Evolutionary conservation across 1,284 basidiomycete species (phyloP), one percentile per base, ranked within the genome.

Genomic region (Melampsora abietis-canadensis): DNA sequence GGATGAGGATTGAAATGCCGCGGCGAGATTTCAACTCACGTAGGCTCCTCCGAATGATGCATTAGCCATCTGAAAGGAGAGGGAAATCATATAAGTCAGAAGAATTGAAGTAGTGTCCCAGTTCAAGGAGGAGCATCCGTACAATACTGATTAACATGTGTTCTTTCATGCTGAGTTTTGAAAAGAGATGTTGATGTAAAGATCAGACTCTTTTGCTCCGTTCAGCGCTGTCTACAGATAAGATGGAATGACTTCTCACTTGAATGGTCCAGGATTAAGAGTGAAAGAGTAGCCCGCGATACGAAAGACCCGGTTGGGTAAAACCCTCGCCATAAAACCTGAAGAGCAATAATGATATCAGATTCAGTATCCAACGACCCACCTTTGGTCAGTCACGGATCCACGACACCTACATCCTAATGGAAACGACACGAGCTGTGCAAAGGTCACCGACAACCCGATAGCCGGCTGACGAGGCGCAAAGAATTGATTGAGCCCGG

Each of bases 61-160:
- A 34, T 73, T 73, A 48, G 70, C 70, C 70, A 73, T 73, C 70
- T 73, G 27, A 4, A 37, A 40, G 19, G 4, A 17, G 31, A 48
- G 4, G 27, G 2, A 57, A 69, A 30, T 1, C 12, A 27, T 4
- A 47, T 27, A 44, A 61, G 19, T 27, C 34, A 47, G 24, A 24
- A 21, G n/a, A 12, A 19, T 15, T 30, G 27, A 70, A 21, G 10
- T 46, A 7, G 8, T 0, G n/a, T 48, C 21, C 15, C 30, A 31
- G 10, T 47, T 48, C 34, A 7, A 21, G n/a, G 54, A n/a, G 12
- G 5, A 0, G 44, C 19, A 57, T 40, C 0, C 70, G 66, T 46
- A 73, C 70, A n/a, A 73, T 73, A 21, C 70, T 73, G 27, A 73
- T 73, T 30, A 73, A 60, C 70, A 73, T 73, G 34, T 73, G 70